These are phyloP conservation scores for Serpula lacrymans DNA, from an alignment of 768 basidiomycete species.

Conservation along the genomic window DNA sequence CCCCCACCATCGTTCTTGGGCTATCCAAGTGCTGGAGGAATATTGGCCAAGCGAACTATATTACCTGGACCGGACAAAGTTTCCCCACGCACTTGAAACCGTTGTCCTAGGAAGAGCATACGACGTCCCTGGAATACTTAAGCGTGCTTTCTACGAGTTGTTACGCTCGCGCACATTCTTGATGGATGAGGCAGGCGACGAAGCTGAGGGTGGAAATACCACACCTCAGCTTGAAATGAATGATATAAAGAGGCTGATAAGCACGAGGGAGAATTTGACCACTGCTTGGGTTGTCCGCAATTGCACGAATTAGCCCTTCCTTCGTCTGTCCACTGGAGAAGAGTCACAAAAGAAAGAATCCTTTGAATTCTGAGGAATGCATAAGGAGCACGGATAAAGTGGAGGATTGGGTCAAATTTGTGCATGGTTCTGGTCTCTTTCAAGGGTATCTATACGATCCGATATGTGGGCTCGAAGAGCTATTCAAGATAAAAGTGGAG, in stretches of 20 bases:
- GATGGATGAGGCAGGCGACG: conserved; percentile 9
- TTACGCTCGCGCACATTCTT: conserved; percentile 27
- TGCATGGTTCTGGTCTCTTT: conserved; percentile 21
- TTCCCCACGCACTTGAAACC: conserved; percentile 26
- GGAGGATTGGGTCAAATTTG: conserved; percentile 8
- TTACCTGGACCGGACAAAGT: conserved; percentile 5
- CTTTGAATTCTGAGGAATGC: background rate
- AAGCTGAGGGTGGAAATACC: background rate
- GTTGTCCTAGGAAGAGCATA: conserved; percentile 28
- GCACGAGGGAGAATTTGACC: conserved; percentile 17
- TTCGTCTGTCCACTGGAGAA: background rate
- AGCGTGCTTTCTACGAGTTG: conserved; percentile 40
- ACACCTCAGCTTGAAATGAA: background rate
- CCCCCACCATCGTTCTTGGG: conserved; percentile 22
- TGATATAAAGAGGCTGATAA: conserved; percentile 7
- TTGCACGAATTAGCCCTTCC: background rate
- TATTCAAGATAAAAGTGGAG: conserved; percentile 25
- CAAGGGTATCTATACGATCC: conserved; percentile 31
- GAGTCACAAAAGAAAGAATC: background rate
- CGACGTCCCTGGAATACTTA: conserved; percentile 25
- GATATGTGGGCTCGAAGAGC: conserved; percentile 30
- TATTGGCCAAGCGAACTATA: conserved; percentile 28
- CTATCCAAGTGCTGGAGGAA: conserved; percentile 24
- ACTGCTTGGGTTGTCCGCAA: conserved; percentile 15
- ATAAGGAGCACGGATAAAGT: background rate